Conservation (phyloP, 371 early-diverging fungal species). For the Phascolomyces articulosus region DNA sequence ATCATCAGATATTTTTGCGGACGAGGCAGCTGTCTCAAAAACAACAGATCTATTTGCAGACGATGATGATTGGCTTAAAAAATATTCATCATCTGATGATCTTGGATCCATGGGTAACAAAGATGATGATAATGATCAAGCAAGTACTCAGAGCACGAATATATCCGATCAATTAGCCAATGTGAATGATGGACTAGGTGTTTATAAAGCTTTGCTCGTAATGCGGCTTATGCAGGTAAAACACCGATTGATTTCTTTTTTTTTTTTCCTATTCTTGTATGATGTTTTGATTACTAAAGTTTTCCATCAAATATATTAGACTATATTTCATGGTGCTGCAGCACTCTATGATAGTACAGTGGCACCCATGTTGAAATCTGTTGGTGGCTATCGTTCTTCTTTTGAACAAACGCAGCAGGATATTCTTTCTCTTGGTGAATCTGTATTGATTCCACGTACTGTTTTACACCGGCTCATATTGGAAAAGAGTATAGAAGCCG, state of each 20-base stretch:
- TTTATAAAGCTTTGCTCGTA: conserved; percentile 43
- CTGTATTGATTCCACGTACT: conserved; percentile 28
- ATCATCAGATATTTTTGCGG: conserved; percentile 22
- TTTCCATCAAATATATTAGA: conserved; percentile 17
- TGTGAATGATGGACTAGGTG: conserved; percentile 24
- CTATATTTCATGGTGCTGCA: conserved; percentile 42
- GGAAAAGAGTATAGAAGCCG: conserved; percentile 62
- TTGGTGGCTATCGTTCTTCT: conserved; percentile 2
- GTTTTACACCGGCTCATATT: conserved; percentile 40
- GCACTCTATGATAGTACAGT: conserved; percentile 27
- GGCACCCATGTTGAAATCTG: background rate
- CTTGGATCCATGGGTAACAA: no score
- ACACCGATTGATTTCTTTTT: background rate
- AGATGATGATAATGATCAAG: conserved; percentile 8
- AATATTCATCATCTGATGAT: conserved; percentile 9
- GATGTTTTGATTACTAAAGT: background rate
- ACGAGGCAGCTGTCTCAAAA: conserved; percentile 10
- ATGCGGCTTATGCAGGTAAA: conserved; percentile 50
- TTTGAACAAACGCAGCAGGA: conserved; percentile 30
- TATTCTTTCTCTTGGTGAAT: conserved; percentile 32
- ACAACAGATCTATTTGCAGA: conserved; percentile 29
- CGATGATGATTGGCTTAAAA: conserved; percentile 13
- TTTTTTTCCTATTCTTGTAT: background rate
- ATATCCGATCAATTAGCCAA: no score
- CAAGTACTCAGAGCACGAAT: no score